A percentile compares a stretch with the other conserved stretches of the same genome.
These are phyloP conservation scores for Fraxinus velutina DNA, from an alignment of 305 asterid species.

Conservation along the genomic window DNA sequence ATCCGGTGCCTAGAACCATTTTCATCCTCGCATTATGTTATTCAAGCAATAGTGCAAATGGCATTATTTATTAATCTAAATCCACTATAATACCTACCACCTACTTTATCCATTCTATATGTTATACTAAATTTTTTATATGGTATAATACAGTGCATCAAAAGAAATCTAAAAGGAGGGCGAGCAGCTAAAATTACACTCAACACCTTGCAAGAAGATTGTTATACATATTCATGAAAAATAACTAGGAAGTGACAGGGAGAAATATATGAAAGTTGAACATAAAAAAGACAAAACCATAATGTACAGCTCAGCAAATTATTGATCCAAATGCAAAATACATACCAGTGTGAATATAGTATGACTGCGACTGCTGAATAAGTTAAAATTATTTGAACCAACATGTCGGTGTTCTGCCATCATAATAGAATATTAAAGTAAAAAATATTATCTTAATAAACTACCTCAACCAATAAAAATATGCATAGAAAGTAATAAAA, in stretches of 20 bases:
- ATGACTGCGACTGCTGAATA: constrained; percentile 98
- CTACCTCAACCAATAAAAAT: constrained; percentile 9
- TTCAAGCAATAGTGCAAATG: background rate
- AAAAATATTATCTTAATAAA: constrained; percentile 3
- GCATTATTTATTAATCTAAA: background rate
- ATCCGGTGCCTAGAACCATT: background rate
- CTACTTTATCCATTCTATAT: background rate
- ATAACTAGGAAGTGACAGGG: background rate
- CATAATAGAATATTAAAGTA: constrained; percentile 19
- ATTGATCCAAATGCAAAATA: constrained; percentile 12
- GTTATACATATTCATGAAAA: background rate
- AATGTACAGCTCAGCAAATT: constrained; percentile 19
- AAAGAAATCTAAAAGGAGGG: background rate
- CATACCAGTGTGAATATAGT: constrained; percentile 92
- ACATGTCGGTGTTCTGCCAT: constrained; percentile 85
- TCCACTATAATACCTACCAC: constrained; percentile 6
- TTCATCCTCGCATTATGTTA: background rate
- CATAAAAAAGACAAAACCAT: background rate
- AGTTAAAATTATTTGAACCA: constrained; percentile 93
- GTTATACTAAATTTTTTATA: background rate
- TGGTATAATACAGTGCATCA: background rate
- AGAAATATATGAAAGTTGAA: constrained; percentile 9
- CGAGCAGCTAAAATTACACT: background rate
- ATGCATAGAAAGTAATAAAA: background rate
- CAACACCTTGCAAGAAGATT: constrained; percentile 10